These are phyloP conservation scores for Aspergillus udagawae DNA, from an alignment of 2,329 filamentous ascomycete species.

Conservation along the genomic window DNA sequence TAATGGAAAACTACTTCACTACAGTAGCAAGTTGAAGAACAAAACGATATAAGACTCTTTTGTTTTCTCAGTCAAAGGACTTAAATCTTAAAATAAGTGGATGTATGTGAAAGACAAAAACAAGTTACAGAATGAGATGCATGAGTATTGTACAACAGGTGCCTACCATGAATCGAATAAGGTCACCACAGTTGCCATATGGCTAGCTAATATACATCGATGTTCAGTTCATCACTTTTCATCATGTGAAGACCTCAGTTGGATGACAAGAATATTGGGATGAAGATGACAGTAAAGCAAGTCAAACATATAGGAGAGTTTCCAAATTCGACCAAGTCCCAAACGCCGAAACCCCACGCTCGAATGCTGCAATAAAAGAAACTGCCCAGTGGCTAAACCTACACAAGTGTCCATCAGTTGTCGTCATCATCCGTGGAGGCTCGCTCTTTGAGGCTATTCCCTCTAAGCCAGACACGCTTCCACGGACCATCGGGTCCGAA, in stretches of 20 bases:
- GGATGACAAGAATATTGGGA: conserved; percentile 10
- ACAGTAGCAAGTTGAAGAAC: neutral
- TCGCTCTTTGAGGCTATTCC: conserved; percentile 24
- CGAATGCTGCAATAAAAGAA: conserved; percentile 13
- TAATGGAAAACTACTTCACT: neutral
- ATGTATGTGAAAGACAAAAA: neutral
- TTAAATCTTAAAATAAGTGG: neutral
- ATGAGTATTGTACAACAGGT: conserved; percentile 17
- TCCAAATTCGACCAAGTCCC: conserved; percentile 12
- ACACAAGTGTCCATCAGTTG: conserved; percentile 12
- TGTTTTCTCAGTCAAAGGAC: neutral
- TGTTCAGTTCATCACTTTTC: conserved; percentile 11
- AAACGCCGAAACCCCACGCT: conserved; percentile 26
- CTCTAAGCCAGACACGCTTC: conserved; percentile 40
- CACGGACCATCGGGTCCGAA: conserved; percentile 37
- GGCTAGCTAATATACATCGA: conserved; percentile 17
- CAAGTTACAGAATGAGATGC: neutral
- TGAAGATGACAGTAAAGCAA: conserved; percentile 5
- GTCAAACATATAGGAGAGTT: conserved; percentile 18
- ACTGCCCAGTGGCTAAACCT: neutral
- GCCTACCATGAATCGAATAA: neutral
- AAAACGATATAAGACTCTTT: neutral
- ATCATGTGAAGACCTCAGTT: conserved; percentile 14
- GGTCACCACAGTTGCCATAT: conserved; percentile 1
- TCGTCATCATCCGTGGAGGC: conserved; percentile 26